Conservation (phyloP, 805 yeast species). For the Saccharomyces kudriavzevii region DNA sequence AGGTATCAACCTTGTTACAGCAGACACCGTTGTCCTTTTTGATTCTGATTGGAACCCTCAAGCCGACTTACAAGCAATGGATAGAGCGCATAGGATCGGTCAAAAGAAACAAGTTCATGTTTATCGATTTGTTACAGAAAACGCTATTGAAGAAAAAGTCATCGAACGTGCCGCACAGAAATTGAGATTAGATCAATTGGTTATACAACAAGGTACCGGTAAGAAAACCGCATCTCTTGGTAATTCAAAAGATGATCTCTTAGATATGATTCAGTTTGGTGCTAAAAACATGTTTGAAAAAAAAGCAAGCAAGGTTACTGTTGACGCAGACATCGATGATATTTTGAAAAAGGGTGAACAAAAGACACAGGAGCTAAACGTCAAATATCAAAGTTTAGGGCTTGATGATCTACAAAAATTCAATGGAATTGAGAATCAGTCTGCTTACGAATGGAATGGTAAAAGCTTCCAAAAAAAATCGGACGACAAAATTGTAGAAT, state of each 20-base stretch:
- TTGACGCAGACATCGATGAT: conserved; percentile 67
- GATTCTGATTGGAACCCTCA: conserved; percentile 98
- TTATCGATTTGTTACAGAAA: conserved; percentile 84
- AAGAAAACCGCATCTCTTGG: conserved; percentile 32
- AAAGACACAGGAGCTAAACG: conserved; percentile 70
- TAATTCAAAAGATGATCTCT: conserved; percentile 69
- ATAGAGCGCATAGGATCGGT: conserved; percentile 94
- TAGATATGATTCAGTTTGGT: conserved; percentile 95
- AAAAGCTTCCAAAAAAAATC: conserved; percentile 44
- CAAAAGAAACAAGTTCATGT: conserved; percentile 93
- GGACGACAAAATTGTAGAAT: conserved; percentile 36
- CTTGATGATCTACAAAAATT: conserved; percentile 89
- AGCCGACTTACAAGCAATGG: conserved; percentile 97
- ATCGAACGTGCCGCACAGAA: conserved; percentile 93
- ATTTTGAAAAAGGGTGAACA: conserved; percentile 75
- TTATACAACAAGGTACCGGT: conserved; percentile 78
- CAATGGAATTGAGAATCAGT: conserved; percentile 60
- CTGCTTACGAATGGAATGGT: conserved; percentile 97
- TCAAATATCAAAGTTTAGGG: conserved; percentile 77
- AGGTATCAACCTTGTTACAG: conserved; percentile 86
- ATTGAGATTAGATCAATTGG: conserved; percentile 82
- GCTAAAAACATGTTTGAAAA: conserved; percentile 80
- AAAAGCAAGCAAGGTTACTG: conserved; percentile 25
- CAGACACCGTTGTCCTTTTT: conserved; percentile 79
- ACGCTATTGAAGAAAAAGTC: conserved; percentile 93